Conservation (phyloP, 1,284 basidiomycete genomes). For the Heterobasidion irregulare region DNA sequence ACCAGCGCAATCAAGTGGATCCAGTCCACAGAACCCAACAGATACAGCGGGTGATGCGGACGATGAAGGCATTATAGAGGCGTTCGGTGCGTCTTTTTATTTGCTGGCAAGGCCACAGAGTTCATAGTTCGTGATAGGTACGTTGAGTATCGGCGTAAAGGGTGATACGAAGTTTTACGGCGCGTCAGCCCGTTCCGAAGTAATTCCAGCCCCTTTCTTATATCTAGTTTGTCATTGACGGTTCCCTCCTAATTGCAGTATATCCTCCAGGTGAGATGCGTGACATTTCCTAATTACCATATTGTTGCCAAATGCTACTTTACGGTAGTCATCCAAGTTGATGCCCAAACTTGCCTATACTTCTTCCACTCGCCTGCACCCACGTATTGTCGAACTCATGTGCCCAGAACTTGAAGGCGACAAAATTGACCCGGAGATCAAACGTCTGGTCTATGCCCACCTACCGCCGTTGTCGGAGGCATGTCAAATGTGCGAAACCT, state of each 20-base stretch:
- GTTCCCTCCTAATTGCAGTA: constrained; percentile 25
- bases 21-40: not conserved
- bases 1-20: constrained; percentile 3
- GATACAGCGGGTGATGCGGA: constrained; percentile 13
- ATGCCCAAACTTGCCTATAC: not conserved
- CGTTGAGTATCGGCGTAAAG: constrained; percentile 44
- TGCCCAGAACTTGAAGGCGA: constrained; percentile 12
- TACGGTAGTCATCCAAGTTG: not conserved
- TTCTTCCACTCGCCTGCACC: constrained; percentile 10
- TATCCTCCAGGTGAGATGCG: constrained; percentile 36
- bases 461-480: constrained; percentile 12
- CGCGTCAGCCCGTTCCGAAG: constrained; percentile 57
- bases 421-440: constrained; percentile 10
- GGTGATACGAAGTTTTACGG: constrained; percentile 53
- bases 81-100: constrained; percentile 36
- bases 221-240: not conserved
- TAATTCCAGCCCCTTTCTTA: constrained; percentile 17
- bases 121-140: constrained; percentile 32
- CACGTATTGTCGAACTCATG: constrained; percentile 10
- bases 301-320: not conserved
- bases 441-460: constrained; percentile 9
- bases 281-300: not conserved
- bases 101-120: not conserved
- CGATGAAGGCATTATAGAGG: constrained; percentile 39
- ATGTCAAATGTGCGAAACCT: constrained; percentile 8